These are phyloP conservation scores for Aspergillus sp. DNA, from an alignment of 2,329 filamentous ascomycete species.

Conservation along the genomic window DNA sequence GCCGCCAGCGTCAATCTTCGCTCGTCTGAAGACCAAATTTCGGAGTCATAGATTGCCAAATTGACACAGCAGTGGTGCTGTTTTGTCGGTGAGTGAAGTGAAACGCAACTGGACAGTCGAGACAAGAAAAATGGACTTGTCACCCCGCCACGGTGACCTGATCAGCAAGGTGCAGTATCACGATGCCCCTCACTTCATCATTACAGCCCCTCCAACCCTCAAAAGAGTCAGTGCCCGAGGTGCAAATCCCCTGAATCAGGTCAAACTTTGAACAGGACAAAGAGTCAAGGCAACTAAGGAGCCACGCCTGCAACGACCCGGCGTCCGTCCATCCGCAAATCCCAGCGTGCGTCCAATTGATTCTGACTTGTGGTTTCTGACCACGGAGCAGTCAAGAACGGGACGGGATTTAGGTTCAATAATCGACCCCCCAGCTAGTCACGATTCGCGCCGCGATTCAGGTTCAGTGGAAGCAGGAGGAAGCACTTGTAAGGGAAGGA, in stretches of 20 bases:
- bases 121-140: constrained; percentile 3
- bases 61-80: neutral
- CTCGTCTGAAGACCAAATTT: neutral
- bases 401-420: constrained; percentile 5
- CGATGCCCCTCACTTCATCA: neutral
- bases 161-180: neutral
- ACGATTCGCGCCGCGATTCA: too few relatives aligned
- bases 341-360: neutral
- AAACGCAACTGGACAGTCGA: neutral
- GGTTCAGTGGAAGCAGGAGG: too few relatives aligned
- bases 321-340: constrained; percentile 2
- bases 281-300: neutral
- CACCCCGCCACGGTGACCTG: neutral
- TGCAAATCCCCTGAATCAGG: neutral
- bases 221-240: neutral
- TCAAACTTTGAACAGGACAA: neutral
- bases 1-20: neutral
- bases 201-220: neutral
- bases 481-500: neutral
- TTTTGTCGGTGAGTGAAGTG: neutral
- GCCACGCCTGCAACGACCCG: neutral
- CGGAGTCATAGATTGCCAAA: too few relatives aligned
- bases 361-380: neutral
- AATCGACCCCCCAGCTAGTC: neutral
- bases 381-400: neutral